Percentiles rank a stretch among this genome's conserved stretches.
Evolutionary conservation across 169 alveolate genomes (phyloP).

Genomic region (Plasmodium vivax): DNA sequence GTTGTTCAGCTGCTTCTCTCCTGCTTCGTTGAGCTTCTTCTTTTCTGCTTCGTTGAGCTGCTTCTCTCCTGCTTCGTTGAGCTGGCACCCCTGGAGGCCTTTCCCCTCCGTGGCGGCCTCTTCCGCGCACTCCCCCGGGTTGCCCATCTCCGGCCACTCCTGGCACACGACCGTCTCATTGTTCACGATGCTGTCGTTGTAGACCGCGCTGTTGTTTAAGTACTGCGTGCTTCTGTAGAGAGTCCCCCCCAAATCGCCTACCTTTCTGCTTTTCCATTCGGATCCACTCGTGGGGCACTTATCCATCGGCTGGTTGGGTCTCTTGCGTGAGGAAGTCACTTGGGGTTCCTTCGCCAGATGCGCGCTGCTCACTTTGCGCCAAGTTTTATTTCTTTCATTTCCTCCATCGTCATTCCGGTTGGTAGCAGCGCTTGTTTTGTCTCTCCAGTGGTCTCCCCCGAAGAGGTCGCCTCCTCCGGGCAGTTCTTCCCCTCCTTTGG

Average conservation of each 20-base stretch:
- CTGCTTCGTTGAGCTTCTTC: neutral
- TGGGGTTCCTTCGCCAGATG: neutral
- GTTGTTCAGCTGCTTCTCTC: neutral
- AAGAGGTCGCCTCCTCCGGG: neutral
- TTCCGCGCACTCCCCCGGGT: neutral
- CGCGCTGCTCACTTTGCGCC: neutral
- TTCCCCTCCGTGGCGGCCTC: neutral
- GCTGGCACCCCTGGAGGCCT: neutral
- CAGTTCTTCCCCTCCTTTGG: neutral
- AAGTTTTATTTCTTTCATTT: neutral
- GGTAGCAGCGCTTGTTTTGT: neutral
- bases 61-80: neutral
- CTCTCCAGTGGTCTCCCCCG: neutral
- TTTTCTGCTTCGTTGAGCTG: neutral
- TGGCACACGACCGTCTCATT: conserved; percentile 25
- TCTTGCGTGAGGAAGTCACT: neutral
- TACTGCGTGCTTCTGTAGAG: conserved; percentile 40
- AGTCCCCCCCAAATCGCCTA: neutral
- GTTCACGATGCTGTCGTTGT: conserved; percentile 55
- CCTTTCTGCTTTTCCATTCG: neutral
- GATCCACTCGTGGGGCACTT: neutral
- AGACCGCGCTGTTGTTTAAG: conserved; percentile 16
- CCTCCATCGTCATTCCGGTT: neutral
- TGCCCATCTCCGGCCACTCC: conserved; percentile 3
- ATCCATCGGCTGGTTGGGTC: neutral